Evolutionary conservation across 164 flowering plant genomes (phyloP).

Genomic region (Protea cynaroides): DNA sequence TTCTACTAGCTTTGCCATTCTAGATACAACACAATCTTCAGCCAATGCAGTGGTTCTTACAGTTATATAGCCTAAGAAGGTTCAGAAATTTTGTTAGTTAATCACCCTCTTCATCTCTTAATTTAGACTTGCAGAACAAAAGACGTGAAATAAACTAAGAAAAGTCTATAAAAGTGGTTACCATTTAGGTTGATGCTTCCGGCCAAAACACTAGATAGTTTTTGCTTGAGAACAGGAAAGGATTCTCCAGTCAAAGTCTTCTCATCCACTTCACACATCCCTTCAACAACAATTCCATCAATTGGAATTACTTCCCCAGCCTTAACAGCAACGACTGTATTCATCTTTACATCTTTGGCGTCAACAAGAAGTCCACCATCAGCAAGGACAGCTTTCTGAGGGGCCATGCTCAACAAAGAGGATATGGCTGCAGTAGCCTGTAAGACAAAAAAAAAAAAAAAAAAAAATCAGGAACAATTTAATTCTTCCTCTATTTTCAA

Average conservation of each 20-base stretch:
- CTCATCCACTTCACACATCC: constrained; percentile 85
- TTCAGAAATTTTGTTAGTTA: no score
- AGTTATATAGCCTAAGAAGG: constrained; percentile 58
- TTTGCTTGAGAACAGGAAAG: constrained; percentile 67
- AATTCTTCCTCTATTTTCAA: no score
- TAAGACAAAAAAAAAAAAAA: neutral
- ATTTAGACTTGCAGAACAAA: neutral
- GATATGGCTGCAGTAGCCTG: constrained; percentile 83
- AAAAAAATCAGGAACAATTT: no score
- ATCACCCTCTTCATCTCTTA: no score
- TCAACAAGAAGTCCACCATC: constrained; percentile 64
- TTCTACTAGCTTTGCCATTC: constrained; percentile 90
- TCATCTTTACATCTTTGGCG: constrained; percentile 52
- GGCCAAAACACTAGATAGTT: constrained; percentile 72
- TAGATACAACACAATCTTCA: constrained; percentile 81
- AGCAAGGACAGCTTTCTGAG: constrained; percentile 75
- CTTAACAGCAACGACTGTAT: constrained; percentile 71
- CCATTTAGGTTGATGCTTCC: constrained; percentile 92
- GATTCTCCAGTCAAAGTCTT: constrained; percentile 85
- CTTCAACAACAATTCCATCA: constrained; percentile 79
- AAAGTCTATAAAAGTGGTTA: constrained; percentile 10
- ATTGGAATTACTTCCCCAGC: constrained; percentile 83
- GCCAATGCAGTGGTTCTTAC: constrained; percentile 70
- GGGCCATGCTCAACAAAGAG: constrained; percentile 63
- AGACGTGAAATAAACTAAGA: no score